A percentile compares a stretch with the other conserved stretches of the same genome.
Evolutionary conservation across 129 eudicot genomes (phyloP).

Genomic region (Centaurea solstitialis): DNA sequence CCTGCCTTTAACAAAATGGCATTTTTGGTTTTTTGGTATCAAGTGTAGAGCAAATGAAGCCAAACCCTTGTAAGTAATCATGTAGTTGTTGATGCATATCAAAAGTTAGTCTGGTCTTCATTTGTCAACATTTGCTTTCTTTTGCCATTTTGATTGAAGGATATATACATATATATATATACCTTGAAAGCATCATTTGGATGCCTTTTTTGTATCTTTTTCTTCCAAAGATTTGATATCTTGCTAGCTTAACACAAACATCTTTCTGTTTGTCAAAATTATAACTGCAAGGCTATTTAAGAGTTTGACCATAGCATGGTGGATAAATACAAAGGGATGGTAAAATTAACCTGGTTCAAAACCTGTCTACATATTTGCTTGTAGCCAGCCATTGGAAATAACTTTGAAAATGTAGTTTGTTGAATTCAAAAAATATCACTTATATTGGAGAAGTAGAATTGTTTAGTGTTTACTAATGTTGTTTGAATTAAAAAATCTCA

Average conservation of each 20-base stretch:
- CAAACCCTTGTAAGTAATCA: not conserved
- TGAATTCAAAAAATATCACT: too few species aligned
- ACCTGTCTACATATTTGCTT: not conserved
- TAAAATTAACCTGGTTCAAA: too few species aligned
- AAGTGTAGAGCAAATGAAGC: not conserved
- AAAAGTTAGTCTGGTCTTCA: too few species aligned
- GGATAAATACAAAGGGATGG: not conserved
- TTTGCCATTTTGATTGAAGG: not conserved
- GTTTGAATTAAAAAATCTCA: too few species aligned
- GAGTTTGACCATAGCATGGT: not conserved
- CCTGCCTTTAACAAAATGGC: not conserved
- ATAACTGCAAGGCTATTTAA: not conserved
- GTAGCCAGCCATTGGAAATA: not conserved
- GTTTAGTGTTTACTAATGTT: too few species aligned
- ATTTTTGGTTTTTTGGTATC: not conserved
- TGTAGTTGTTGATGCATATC: not conserved
- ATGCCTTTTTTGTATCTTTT: not conserved
- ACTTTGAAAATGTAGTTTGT: too few species aligned
- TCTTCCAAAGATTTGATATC: not conserved
- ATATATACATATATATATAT: too few species aligned
- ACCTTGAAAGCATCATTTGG: not conserved
- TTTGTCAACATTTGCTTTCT: too few species aligned
- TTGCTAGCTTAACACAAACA: not conserved
- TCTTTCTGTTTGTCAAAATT: not conserved
- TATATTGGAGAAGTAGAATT: too few species aligned